Percentiles rank a stretch among this genome's conserved stretches.
Evolutionary conservation across 345 rosid genomes (phyloP).

Genomic region (Salix viminalis): DNA sequence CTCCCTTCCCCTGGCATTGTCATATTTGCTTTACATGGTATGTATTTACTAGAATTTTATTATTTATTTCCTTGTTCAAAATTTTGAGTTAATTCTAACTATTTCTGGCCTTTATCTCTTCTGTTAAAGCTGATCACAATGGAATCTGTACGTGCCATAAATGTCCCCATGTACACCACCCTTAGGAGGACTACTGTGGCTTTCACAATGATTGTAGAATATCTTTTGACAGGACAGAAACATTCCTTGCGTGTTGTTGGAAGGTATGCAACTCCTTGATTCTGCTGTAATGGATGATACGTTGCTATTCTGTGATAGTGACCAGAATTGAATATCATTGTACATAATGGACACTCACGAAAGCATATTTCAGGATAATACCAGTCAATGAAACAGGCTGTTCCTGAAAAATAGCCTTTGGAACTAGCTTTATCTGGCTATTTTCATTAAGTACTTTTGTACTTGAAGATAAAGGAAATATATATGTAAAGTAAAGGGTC

Average conservation of each 20-base stretch:
- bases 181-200: slow-evolving; percentile 29
- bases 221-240: slow-evolving; percentile 21
- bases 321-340: not conserved
- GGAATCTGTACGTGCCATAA: slow-evolving; percentile 30
- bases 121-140: slow-evolving; percentile 22
- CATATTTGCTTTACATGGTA: slow-evolving; percentile 29
- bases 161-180: slow-evolving; percentile 29
- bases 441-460: not conserved
- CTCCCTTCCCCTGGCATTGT: slow-evolving; percentile 21
- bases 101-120: not conserved
- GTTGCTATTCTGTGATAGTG: not conserved
- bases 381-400: not conserved
- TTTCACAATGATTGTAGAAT: slow-evolving; percentile 29
- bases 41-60: not conserved
- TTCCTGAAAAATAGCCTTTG: not conserved
- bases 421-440: not conserved
- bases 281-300: not conserved
- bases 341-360: too few species aligned
- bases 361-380: not conserved
- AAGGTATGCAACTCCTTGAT: slow-evolving; percentile 18
- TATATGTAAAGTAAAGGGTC: not conserved
- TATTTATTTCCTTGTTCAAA: not conserved
- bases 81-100: not conserved
- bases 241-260: slow-evolving; percentile 23
- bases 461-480: not conserved